Conservation (phyloP, 495 filamentous ascomycete species). For the Melanomma pulvis-pyrius region DNA sequence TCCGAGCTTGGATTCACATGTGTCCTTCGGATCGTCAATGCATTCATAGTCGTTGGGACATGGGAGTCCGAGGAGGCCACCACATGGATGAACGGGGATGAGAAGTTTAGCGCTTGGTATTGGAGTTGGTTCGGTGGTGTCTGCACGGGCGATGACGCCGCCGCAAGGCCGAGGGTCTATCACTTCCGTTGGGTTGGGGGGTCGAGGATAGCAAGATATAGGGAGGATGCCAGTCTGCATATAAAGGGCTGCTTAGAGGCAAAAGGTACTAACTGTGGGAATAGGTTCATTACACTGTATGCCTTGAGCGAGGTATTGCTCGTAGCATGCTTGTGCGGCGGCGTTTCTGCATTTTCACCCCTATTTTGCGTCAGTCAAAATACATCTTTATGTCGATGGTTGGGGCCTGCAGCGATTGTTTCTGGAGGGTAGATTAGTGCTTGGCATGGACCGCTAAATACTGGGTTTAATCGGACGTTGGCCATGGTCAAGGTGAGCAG, state of each 20-base stretch:
- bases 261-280: conserved; percentile 10
- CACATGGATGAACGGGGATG: neutral
- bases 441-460: neutral
- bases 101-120: too few species aligned
- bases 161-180: too few species aligned
- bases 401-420: conserved; percentile 11
- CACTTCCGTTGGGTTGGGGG: too few species aligned
- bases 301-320: conserved; percentile 11
- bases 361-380: neutral
- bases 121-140: too few species aligned
- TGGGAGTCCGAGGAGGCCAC: neutral
- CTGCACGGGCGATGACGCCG: too few species aligned
- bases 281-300: conserved; percentile 21
- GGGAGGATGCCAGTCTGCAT: too few species aligned
- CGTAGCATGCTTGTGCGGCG: conserved; percentile 23
- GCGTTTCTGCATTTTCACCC: conserved; percentile 31
- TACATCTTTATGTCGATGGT: neutral
- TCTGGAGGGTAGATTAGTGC: conserved; percentile 14
- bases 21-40: neutral
- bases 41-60: neutral
- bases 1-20: neutral
- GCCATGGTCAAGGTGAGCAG: conserved; percentile 7
- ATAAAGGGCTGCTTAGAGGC: too few species aligned
- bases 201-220: too few species aligned
- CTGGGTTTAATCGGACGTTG: neutral